A percentile compares a stretch with the other conserved stretches of the same genome.
Evolutionary conservation across 352 stramenopile genomes (phyloP).

Genomic region (Phytophthora litchii): DNA sequence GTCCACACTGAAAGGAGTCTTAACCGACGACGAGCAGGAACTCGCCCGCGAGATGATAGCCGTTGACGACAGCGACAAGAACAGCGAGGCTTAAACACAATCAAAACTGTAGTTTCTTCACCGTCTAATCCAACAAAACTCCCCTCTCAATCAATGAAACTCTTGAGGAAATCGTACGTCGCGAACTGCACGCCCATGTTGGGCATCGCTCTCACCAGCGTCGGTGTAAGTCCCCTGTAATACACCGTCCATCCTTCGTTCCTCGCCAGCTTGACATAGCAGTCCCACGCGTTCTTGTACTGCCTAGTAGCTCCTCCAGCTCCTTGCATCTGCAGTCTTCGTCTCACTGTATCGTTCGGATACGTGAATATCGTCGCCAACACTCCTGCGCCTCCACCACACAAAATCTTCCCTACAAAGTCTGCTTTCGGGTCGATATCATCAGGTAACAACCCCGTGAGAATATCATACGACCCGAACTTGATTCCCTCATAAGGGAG

Average conservation of each 20-base stretch:
- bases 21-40: slow-evolving; percentile 75
- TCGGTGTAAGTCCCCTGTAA: slow-evolving; percentile 80
- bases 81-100: slow-evolving; percentile 1
- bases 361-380: slow-evolving; percentile 89
- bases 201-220: slow-evolving; percentile 82
- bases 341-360: slow-evolving; percentile 87
- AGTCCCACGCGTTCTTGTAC: slow-evolving; percentile 81
- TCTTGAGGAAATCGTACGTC: slow-evolving; percentile 84
- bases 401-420: slow-evolving; percentile 74
- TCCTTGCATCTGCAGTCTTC: slow-evolving; percentile 88
- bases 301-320: slow-evolving; percentile 58
- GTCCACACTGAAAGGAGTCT: slow-evolving; percentile 58
- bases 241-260: slow-evolving; percentile 73
- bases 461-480: slow-evolving; percentile 80
- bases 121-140: slow-evolving; percentile 1
- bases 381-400: slow-evolving; percentile 79
- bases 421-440: slow-evolving; percentile 63
- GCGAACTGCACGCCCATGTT: slow-evolving; percentile 91
- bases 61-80: slow-evolving; percentile 28
- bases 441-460: slow-evolving; percentile 58
- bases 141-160: slow-evolving; percentile 33
- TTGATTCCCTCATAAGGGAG: slow-evolving; percentile 87
- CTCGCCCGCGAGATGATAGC: slow-evolving; percentile 59
- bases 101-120: slow-evolving; percentile 11
- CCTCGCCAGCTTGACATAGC: slow-evolving; percentile 67